phyloP scores from a whole-genome alignment of 805 yeast species.

The Cyberlindnera xylosilytica region DNA sequence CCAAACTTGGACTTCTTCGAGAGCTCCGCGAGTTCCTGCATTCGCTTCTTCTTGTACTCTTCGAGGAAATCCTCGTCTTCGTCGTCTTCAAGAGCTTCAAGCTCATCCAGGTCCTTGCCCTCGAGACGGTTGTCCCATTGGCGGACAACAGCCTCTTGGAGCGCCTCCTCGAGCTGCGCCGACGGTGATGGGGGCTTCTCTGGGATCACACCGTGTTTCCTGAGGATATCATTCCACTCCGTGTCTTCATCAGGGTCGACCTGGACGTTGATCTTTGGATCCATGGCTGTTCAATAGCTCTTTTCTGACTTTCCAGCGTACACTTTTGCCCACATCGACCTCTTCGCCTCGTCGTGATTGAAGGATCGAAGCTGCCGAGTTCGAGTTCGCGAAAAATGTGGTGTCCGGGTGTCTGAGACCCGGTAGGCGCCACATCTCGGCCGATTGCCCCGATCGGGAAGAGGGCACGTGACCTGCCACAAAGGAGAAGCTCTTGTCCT shows the following conservation, averaged over 20 bases:
- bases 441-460: too few relatives aligned
- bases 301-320: too few relatives aligned
- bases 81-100: slow-evolving; percentile 86
- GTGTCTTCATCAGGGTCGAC: slow-evolving; percentile 96
- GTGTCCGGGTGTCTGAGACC: too few relatives aligned
- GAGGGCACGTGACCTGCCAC: too few relatives aligned
- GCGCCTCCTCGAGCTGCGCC: slow-evolving; percentile 79
- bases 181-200: slow-evolving; percentile 88
- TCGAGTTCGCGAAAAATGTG: too few relatives aligned
- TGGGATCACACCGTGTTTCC: slow-evolving; percentile 90
- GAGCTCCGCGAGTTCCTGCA: slow-evolving; percentile 67
- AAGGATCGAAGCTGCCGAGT: too few relatives aligned
- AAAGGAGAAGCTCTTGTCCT: too few relatives aligned
- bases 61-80: slow-evolving; percentile 90
- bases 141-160: slow-evolving; percentile 73
- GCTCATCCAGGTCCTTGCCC: slow-evolving; percentile 69
- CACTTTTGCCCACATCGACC: too few relatives aligned
- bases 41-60: slow-evolving; percentile 69
- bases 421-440: too few relatives aligned
- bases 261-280: slow-evolving; percentile 70
- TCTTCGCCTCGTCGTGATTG: too few relatives aligned
- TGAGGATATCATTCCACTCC: slow-evolving; percentile 95
- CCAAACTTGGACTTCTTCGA: slow-evolving; percentile 65
- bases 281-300: too few relatives aligned
- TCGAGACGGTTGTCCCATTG: slow-evolving; percentile 86